Base-by-base conservation (phyloP, 2,329 filamentous ascomycete genomes). In the Aspergillus pseudoglaucus region DNA sequence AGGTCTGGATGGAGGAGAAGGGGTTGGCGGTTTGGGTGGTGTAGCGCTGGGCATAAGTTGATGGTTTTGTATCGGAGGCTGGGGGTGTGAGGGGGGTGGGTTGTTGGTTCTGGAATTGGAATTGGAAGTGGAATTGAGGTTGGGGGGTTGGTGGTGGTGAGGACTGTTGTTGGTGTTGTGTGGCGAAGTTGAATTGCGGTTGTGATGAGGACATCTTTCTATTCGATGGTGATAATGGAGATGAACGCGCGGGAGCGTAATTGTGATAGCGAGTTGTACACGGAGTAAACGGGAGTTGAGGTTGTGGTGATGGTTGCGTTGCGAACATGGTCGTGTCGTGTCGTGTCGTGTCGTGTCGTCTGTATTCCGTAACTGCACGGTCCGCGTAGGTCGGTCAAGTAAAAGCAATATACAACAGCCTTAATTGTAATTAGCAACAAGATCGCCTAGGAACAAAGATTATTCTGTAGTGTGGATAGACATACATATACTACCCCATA, bases 11-110 rank as follows among this genome's bases (percentile, higher is more conserved):
- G 7, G 37, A 39, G 8, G 37, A 18, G 30, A 68, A 56, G 1
- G 68, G 66, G 32, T 65, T 67, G 14, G 63, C 57, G 49, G 69
- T 62, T 35, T 54, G 58, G 6, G 58, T 46, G 9, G 59, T 56
- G 52, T 69, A 72, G 48, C 68, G 68, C 22, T 64, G 60, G 35
- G 66, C 64, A 51, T 62, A 72, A 42, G 54, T 60, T 3, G 59
- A 42, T 39, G 10, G 37, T 10, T 18, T 39, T 22, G 37, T 15
- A 10, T 12, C 14, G 4, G 52, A 53, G 32, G 53, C 32, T 45
- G 51, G 18, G 43, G 52, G 46, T 51, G 27, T 53, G 50, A 14
- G 45, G 50, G 17, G 44, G 51, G 46, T 53, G 27, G 52, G 48
- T 9, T 51, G 48, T 42, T 51, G 53, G 52, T 20, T 33, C 2